phyloP scores from a whole-genome alignment of 2,329 filamentous ascomycete species.

The Coniochaeta sp. region DNA sequence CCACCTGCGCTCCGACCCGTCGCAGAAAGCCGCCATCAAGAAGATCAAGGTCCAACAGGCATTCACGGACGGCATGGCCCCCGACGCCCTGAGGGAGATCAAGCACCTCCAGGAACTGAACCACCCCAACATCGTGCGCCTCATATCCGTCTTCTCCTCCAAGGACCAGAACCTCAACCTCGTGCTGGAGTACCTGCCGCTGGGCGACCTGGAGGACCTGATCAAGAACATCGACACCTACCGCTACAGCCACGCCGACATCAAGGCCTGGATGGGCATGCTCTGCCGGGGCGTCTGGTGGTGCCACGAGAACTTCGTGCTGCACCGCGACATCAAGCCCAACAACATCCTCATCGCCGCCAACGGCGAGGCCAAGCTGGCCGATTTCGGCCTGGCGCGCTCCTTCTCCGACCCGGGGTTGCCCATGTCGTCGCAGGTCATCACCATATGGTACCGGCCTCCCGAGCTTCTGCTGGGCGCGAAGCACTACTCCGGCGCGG shows the following conservation, averaged over 20 bases:
- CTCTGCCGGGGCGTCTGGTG: conserved; percentile 89
- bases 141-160: conserved; percentile 88
- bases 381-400: conserved; percentile 93
- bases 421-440: conserved; percentile 88
- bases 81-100: conserved; percentile 92
- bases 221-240: conserved; percentile 77
- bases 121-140: conserved; percentile 91
- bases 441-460: conserved; percentile 94
- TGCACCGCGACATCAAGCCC: conserved; percentile 97
- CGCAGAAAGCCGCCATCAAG: conserved; percentile 79
- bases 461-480: conserved; percentile 91
- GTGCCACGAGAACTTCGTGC: conserved; percentile 88
- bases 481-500: conserved; percentile 79
- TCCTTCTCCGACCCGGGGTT: conserved; percentile 76
- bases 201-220: conserved; percentile 91
- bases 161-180: conserved; percentile 96
- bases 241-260: conserved; percentile 78
- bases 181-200: conserved; percentile 86
- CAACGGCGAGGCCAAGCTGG: conserved; percentile 89
- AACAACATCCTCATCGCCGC: conserved; percentile 95
- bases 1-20: conserved; percentile 66
- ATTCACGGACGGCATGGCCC: conserved; percentile 84
- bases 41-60: conserved; percentile 85
- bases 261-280: conserved; percentile 99
- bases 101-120: conserved; percentile 90